Evolutionary conservation across 306 rosid species (phyloP).

Genomic region (Nissolia schottii): DNA sequence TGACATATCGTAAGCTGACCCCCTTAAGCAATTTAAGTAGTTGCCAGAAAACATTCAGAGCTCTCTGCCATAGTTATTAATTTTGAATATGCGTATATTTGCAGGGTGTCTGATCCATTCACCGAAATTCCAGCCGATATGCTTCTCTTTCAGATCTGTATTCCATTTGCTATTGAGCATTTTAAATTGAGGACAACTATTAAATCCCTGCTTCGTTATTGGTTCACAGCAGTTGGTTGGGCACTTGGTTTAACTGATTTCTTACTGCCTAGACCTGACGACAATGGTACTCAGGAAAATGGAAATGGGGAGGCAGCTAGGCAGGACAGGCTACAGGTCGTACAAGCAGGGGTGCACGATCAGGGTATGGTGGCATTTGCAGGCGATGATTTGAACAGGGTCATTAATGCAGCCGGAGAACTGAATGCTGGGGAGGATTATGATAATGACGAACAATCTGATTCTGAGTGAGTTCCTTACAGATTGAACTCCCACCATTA

Average conservation of each 20-base stretch:
- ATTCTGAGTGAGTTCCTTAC: constrained; percentile 76
- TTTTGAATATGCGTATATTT: constrained; percentile 17
- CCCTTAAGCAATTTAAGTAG: constrained; percentile 1
- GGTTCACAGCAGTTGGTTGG: constrained; percentile 99
- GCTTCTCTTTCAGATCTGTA: constrained; percentile 97
- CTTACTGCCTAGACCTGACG: constrained; percentile 87
- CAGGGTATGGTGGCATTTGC: constrained; percentile 58
- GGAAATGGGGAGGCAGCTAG: constrained; percentile 84
- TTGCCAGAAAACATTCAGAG: neutral
- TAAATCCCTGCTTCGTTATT: constrained; percentile 79
- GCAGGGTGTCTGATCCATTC: constrained; percentile 97
- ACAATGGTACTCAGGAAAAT: constrained; percentile 71
- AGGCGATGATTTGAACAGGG: constrained; percentile 57
- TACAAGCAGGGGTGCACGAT: constrained; percentile 60
- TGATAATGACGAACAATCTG: constrained; percentile 85
- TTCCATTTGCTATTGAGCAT: constrained; percentile 97
- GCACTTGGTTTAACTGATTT: constrained; percentile 90
- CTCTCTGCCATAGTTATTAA: constrained; percentile 15
- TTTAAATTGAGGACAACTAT: constrained; percentile 92
- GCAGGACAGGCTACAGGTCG: constrained; percentile 73
- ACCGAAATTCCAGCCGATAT: constrained; percentile 98
- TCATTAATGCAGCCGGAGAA: constrained; percentile 44
- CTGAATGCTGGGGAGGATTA: constrained; percentile 53
- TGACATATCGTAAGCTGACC: constrained; percentile 77
- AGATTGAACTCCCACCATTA: neutral